phyloP scores from a whole-genome alignment of 371 early-diverging fungal genomes.

The Mortierella sp. region DNA sequence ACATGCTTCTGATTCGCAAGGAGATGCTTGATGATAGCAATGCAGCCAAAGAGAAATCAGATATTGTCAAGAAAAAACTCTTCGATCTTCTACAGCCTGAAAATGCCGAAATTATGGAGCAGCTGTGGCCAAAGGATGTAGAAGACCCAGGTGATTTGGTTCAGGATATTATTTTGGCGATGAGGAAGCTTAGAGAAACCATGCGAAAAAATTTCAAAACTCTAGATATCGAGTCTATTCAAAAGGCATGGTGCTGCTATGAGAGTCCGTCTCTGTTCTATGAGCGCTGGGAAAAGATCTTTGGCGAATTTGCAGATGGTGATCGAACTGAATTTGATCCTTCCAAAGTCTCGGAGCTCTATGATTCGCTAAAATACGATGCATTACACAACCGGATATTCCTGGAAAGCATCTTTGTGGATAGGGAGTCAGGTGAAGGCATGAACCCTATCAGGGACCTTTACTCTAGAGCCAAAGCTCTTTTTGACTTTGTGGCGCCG shows the following conservation, averaged over 20 bases:
- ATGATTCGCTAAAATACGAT: conserved; percentile 96
- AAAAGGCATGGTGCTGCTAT: conserved; percentile 84
- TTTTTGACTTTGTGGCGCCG: conserved; percentile 95
- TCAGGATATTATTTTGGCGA: conserved; percentile 75
- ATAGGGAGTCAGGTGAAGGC: conserved; percentile 40
- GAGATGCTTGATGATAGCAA: conserved; percentile 96
- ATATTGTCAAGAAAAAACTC: conserved; percentile 85
- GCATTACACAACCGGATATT: conserved; percentile 93
- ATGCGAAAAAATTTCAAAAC: conserved; percentile 85
- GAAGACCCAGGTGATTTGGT: conserved; percentile 76
- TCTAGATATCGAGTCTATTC: conserved; percentile 68
- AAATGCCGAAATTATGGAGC: conserved; percentile 58
- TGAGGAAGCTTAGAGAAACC: conserved; percentile 74
- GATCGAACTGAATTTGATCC: conserved; percentile 77
- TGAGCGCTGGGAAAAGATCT: conserved; percentile 97
- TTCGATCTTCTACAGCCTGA: conserved; percentile 62
- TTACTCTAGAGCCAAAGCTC: conserved; percentile 83
- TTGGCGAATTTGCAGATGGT: conserved; percentile 87
- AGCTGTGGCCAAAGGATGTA: conserved; percentile 68
- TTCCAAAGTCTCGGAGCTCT: conserved; percentile 92
- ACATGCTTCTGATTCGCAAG: conserved; percentile 79
- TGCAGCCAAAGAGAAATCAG: conserved; percentile 94
- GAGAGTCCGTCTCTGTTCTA: conserved; percentile 81
- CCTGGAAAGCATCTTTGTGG: conserved; percentile 75
- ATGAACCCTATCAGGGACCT: conserved; percentile 65